These are phyloP conservation scores for Cercophora scortea DNA, from an alignment of 495 filamentous ascomycete species.

Conservation along the genomic window DNA sequence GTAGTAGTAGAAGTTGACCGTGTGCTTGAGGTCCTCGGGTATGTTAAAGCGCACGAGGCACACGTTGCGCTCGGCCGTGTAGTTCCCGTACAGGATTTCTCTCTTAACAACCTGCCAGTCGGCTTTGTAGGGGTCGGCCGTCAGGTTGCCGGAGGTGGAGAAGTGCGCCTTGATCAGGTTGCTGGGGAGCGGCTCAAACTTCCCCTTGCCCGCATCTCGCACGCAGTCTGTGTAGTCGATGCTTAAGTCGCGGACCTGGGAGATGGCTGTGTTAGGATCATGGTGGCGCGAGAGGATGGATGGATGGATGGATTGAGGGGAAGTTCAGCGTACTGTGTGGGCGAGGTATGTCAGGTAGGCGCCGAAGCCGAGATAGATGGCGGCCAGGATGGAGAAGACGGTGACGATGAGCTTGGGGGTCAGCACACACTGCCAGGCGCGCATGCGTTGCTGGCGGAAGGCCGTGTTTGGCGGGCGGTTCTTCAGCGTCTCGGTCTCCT, in stretches of 20 bases:
- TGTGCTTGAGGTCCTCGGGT: conserved; percentile 66
- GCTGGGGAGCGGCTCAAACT: conserved; percentile 38
- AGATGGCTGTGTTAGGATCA: conserved; percentile 18
- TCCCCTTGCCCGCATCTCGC: conserved; percentile 41
- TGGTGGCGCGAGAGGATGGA: not conserved
- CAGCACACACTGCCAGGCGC: conserved; percentile 30
- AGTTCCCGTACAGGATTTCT: conserved; percentile 14
- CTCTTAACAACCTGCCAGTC: conserved; percentile 15
- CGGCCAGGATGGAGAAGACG: conserved; percentile 27
- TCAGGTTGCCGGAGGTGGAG: conserved; percentile 38
- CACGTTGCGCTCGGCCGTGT: conserved; percentile 8
- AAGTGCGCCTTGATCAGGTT: conserved; percentile 58
- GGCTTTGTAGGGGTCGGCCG: conserved; percentile 18
- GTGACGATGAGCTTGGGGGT: conserved; percentile 30
- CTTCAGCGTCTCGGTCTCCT: conserved; percentile 19
- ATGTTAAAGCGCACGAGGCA: conserved; percentile 74
- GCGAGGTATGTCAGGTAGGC: conserved; percentile 26
- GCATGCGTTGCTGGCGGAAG: conserved; percentile 31
- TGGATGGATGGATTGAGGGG: not conserved
- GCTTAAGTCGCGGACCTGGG: conserved; percentile 77
- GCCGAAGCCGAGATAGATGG: conserved; percentile 27
- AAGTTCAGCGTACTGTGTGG: conserved; percentile 17
- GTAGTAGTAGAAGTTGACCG: conserved; percentile 86
- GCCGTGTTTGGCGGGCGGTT: conserved; percentile 29
- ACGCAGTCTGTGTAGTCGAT: conserved; percentile 85